Base-by-base conservation (phyloP, 768 basidiomycete species). In the Podaxis rugospora region DNA sequence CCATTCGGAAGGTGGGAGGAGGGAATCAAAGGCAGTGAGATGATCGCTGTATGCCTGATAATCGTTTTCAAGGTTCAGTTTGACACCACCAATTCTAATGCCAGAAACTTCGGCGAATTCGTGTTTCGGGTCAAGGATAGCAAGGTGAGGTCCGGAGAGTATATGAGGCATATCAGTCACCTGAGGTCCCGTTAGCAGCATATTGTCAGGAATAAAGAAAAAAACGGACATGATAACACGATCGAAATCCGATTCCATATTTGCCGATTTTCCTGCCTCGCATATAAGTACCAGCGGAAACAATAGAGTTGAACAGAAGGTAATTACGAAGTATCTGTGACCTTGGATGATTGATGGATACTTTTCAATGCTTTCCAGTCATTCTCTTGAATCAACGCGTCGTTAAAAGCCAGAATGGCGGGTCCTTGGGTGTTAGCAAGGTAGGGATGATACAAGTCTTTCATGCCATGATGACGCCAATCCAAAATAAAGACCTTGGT, bases 121-220 rank as follows among this genome's bases (percentile, higher is more conserved):
- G 18, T 70, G 63, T 47, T 78, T 70, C 1, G 81, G 81, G 59
- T 83, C 82, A 13, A 82, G 74, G 25, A 82, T 72, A 0, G 70
- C 77, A 4, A 84, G 64, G 1, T 64, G 66, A 4, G 68, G 40
- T 3, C 70, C 76, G 0, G 83, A 84, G 1, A 83, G 67, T 21
- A 83, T 75, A 66, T 83, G 80, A 0, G 80, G 80, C 16, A 67
- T 74, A 64, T 84, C 82, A 1, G 81, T 81, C 4, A 82, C 62
- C 82, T 83, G 49, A n/a, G 40, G 46, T 46, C 5, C 51, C 3
- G 23, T 51, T n/a, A 25, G 46, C 35, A 14, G 18, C 11, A 23
- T 10, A 14, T 37, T 23, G 21, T 9, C 2, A 23, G 14, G 32
- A 44, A 27, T 21, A 11, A 18, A 39, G 5, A 16, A 23, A 36